Evolutionary conservation across 306 rosid genomes (phyloP), one percentile per base, ranked within the genome.

Genomic region (Vigna angularis): DNA sequence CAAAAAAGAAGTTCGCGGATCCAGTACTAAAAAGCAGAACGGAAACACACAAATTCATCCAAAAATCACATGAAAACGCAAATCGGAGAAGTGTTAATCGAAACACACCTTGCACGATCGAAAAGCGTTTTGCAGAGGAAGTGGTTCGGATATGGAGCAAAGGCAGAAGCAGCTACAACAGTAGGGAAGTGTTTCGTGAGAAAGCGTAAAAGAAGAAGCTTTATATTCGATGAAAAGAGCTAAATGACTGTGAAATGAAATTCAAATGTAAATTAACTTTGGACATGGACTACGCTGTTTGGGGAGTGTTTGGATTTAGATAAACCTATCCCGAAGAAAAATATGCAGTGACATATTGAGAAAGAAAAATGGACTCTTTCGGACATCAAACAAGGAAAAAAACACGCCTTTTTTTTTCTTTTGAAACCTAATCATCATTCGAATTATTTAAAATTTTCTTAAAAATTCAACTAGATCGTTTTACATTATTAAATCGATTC

Each of bases 161-260:
- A 50, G 18, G 84, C 51, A 64, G 72, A 9, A 9, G 47, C 70
- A 65, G 70, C 76, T 58, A 71, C 66, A 55, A 30, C 42, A 78
- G 24, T 3, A 67, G 44, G 28, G 44, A 70, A 83, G 38, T n/a
- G 74, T 47, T 57, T 50, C 45, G 53, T 5, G 24, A 15, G 12
- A 14, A 66, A 18, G 48, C 1, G 62, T 66, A 12, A 63, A 67
- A 70, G 81, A 67, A 72, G 24, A 73, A 61, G 79, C 51, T 28
- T 76, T 86, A 76, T 86, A 86, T 83, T 83, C 70, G 22, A 12
- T 3, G 32, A 68, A 13, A 15, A 9, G 30, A 65, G 72, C 36
- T 69, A 85, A 87, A 84, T 82, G 88, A 61, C 38, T 49, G n/a
- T 50, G 77, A 64, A 83, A 82, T 77, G 85, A 87, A 81, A 79